Conservation (phyloP, 345 rosid genomes). For the Populus tremula region DNA sequence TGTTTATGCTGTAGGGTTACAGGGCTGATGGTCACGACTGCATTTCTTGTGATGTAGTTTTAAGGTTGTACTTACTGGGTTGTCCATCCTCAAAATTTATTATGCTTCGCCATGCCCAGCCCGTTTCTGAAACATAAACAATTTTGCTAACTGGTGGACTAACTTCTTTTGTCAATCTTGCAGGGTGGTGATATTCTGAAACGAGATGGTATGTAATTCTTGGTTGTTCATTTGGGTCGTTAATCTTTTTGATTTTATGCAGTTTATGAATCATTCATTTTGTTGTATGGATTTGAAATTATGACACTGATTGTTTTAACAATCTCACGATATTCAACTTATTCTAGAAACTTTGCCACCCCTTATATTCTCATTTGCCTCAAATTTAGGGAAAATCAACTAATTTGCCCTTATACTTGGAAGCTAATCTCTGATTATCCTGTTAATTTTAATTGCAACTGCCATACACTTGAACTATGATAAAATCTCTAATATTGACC, state of each 20-base stretch:
- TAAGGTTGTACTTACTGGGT: constrained; percentile 91
- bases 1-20: constrained; percentile 96
- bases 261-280: not conserved
- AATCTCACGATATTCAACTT: not conserved
- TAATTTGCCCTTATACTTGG: not conserved
- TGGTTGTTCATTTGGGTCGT: not conserved
- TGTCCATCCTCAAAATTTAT: constrained; percentile 55
- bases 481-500: not conserved
- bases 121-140: constrained; percentile 14
- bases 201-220: constrained; percentile 76
- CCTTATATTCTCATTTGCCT: not conserved
- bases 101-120: constrained; percentile 44
- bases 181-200: constrained; percentile 95
- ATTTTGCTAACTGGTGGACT: constrained; percentile 24
- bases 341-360: not conserved
- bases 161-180: constrained; percentile 32
- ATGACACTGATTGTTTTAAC: not conserved
- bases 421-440: not conserved
- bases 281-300: not conserved
- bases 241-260: not conserved
- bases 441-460: not conserved
- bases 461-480: not conserved
- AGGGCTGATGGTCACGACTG: constrained; percentile 95
- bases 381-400: not conserved
- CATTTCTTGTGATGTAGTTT: constrained; percentile 98